Conservation (phyloP, 768 basidiomycete genomes). For the Scleroderma bovista region DNA sequence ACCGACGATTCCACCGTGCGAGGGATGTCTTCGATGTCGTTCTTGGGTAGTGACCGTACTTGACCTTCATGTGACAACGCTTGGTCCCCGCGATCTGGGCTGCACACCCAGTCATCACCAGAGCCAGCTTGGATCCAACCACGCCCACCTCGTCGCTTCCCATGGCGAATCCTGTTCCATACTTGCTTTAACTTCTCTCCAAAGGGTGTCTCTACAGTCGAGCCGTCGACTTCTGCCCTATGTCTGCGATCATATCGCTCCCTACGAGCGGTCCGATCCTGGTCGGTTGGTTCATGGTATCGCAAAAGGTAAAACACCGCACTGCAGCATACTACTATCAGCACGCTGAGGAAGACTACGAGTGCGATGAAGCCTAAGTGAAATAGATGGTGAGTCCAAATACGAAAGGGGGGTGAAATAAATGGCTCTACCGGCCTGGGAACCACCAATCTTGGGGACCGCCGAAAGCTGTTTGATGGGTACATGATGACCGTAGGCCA, state of each 20-base stretch:
- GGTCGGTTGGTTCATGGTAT: constrained; percentile 39
- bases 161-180: constrained; percentile 18
- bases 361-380: constrained; percentile 54
- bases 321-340: constrained; percentile 48
- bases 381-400: neutral
- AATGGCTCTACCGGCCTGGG: constrained; percentile 38
- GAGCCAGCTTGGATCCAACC: constrained; percentile 51
- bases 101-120: constrained; percentile 43
- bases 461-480: constrained; percentile 20
- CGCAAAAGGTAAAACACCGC: constrained; percentile 55
- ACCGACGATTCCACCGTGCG: constrained; percentile 22
- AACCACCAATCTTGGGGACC: constrained; percentile 46
- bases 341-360: constrained; percentile 46
- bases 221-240: constrained; percentile 16
- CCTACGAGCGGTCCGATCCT: constrained; percentile 32
- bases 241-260: constrained; percentile 26
- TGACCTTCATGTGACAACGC: constrained; percentile 1
- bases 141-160: constrained; percentile 23
- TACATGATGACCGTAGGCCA: neutral
- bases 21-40: neutral
- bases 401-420: neutral
- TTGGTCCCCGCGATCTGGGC: constrained; percentile 15
- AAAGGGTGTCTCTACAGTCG: constrained; percentile 15
- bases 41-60: constrained; percentile 2
- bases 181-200: constrained; percentile 21